These are phyloP conservation scores for Fusarium falciforme DNA, from an alignment of 2,329 filamentous ascomycete genomes.

Conservation along the genomic window DNA sequence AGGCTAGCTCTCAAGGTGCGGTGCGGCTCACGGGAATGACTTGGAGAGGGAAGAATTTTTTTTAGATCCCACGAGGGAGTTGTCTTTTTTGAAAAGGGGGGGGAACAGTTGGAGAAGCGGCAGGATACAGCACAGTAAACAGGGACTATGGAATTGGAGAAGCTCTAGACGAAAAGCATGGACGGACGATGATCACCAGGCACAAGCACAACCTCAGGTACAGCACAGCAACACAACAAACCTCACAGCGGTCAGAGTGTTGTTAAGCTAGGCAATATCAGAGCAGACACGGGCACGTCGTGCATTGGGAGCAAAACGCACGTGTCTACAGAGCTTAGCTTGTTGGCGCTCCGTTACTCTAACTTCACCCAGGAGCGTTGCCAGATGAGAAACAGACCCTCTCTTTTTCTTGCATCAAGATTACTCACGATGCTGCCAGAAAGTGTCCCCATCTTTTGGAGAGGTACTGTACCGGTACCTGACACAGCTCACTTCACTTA, in stretches of 20 bases:
- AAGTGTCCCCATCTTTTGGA: constrained; percentile 8
- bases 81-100: not conserved
- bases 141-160: constrained; percentile 23
- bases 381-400: constrained; percentile 28
- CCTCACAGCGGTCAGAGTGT: not conserved
- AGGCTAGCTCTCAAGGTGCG: not conserved
- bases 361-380: constrained; percentile 35
- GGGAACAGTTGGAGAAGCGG: constrained; percentile 27
- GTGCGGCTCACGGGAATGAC: not conserved
- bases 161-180: constrained; percentile 17
- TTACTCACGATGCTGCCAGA: constrained; percentile 32
- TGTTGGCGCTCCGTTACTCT: not conserved
- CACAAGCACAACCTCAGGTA: not conserved
- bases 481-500: constrained; percentile 22
- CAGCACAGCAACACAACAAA: not conserved
- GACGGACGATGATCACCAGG: constrained; percentile 14
- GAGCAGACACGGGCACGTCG: constrained; percentile 15
- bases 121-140: not conserved
- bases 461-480: constrained; percentile 31
- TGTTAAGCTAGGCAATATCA: not conserved
- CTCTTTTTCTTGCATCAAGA: constrained; percentile 25
- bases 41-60: constrained; percentile 24
- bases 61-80: not conserved
- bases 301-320: constrained; percentile 8
- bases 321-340: not conserved